Percentiles rank a stretch among this genome's conserved stretches.
Evolutionary conservation across 371 early-diverging fungal genomes (phyloP).

Genomic region (Ecytonucleospora hepatopenaei): DNA sequence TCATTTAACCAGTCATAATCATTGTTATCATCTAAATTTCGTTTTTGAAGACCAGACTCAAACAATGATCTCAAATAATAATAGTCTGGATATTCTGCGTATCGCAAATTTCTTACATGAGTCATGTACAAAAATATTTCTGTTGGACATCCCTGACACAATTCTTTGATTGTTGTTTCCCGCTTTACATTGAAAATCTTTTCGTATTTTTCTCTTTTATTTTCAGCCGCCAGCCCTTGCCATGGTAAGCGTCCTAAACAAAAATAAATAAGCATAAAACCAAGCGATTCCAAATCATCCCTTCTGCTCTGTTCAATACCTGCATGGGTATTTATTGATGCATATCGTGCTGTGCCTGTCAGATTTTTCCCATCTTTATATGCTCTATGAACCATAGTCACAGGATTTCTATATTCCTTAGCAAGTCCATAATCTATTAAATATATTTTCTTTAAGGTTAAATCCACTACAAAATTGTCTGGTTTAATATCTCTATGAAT

Average conservation of each 20-base stretch:
- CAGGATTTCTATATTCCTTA: conserved; percentile 87
- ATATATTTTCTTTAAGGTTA: conserved; percentile 80
- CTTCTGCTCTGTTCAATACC: conserved; percentile 94
- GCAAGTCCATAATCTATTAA: conserved; percentile 97
- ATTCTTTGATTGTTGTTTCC: conserved; percentile 78
- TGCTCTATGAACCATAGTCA: conserved; percentile 85
- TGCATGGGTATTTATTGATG: conserved; percentile 89
- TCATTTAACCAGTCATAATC: conserved; percentile 46
- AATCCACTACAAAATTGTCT: conserved; percentile 95
- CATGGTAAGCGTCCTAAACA: conserved; percentile 92
- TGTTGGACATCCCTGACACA: conserved; percentile 81
- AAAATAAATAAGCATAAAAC: conserved; percentile 97
- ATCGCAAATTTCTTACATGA: conserved; percentile 81
- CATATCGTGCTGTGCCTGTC: conserved; percentile 97
- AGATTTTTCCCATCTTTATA: conserved; percentile 89
- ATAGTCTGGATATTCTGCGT: conserved; percentile 97
- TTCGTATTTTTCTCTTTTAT: conserved; percentile 95
- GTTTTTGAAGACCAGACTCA: conserved; percentile 77
- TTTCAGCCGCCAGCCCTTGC: conserved; percentile 93
- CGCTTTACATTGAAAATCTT: conserved; percentile 97
- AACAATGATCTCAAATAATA: conserved; percentile 83
- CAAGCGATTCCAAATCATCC: conserved; percentile 94
- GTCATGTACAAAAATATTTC: conserved; percentile 87
- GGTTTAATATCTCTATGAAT: conserved; percentile 98
- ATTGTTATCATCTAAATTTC: conserved; percentile 58